Conservation (phyloP, 768 basidiomycete species). For the Austroboletus eburneus region DNA sequence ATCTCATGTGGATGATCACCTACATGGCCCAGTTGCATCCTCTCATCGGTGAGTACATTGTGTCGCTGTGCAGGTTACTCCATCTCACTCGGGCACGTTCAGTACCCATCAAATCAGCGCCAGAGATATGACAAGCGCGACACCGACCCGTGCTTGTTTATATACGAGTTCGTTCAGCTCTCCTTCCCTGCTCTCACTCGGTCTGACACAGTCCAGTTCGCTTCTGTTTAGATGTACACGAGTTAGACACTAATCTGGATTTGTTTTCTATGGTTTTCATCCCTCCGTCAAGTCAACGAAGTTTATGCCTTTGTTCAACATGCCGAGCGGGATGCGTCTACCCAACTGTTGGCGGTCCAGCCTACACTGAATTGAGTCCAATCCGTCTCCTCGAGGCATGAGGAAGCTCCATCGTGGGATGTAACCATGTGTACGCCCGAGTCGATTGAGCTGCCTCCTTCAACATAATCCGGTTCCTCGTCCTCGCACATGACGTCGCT, state of each 20-base stretch:
- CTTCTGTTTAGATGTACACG: slow-evolving; percentile 20
- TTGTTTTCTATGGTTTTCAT: neutral
- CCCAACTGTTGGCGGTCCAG: slow-evolving; percentile 1
- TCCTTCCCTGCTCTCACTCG: neutral
- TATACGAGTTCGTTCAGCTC: slow-evolving; percentile 21
- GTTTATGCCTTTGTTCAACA: slow-evolving; percentile 1
- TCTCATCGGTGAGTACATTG: slow-evolving; percentile 64
- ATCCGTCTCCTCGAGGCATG: slow-evolving; percentile 3
- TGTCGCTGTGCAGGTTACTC: neutral
- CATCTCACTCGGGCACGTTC: slow-evolving; percentile 1
- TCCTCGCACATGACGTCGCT: slow-evolving; percentile 17
- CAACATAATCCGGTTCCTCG: slow-evolving; percentile 17
- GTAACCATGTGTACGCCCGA: slow-evolving; percentile 23
- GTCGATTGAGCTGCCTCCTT: slow-evolving; percentile 23
- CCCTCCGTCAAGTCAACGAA: neutral
- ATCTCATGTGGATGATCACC: slow-evolving; percentile 97
- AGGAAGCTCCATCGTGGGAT: slow-evolving; percentile 1
- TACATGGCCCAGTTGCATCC: slow-evolving; percentile 94
- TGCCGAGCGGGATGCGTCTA: neutral
- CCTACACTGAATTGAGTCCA: slow-evolving; percentile 15
- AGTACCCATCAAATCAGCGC: slow-evolving; percentile 17
- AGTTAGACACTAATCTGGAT: slow-evolving; percentile 22
- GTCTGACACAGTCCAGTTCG: slow-evolving; percentile 7
- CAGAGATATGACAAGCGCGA: slow-evolving; percentile 16
- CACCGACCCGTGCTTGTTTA: neutral